Base-by-base conservation (phyloP, 371 early-diverging fungal species). In the Vavraia culicis region DNA sequence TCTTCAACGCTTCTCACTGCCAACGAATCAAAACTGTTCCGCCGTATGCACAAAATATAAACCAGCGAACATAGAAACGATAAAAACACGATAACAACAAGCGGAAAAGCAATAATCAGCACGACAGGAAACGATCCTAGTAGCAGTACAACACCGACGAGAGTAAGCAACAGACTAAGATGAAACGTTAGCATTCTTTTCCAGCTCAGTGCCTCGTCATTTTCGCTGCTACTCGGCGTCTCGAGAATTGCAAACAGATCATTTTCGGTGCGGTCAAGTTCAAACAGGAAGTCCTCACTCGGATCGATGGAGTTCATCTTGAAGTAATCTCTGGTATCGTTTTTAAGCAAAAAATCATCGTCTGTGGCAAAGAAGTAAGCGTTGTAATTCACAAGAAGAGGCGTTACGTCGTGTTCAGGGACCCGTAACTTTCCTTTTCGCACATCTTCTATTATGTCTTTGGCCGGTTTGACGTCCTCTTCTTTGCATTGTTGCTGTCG, bases 271-370 rank as follows among this genome's bases (percentile, higher is more conserved):
- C 71, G 54, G 35, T 71, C 71, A n/a, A 71, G 51, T 49, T 71
- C 66, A 49, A 82, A 82, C 33, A 82, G 58, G 22, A 80, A 74
- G 3, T 78, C 74, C 42, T 82, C 82, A 38, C 71, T 68, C 4
- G 68, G 48, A 46, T 78, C 78, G 14, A 80, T 63, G 0, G 81
- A 77, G 54, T 78, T 77, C 35, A 57, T 52, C 51, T 75, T 75
- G 61, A 82, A 82, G 54, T 69, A 74, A 16, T 77, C 73, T 42
- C 82, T 69, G 13, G 78, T 62, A 0, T 65, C 41, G 1, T 75
- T 59, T 32, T 76, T 72, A 64, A 81, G 72, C 14, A 82, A 62
- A 54, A 77, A 82, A 54, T 82, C 82, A 62, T 81, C 80, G 59
- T 82, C 82, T 15, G 77, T 74, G 0, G 75, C 80, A 46, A 75